Percentiles rank a stretch among this genome's conserved stretches.
phyloP scores from a whole-genome alignment of 805 yeast genomes.

The Wickerhamiella brachini region DNA sequence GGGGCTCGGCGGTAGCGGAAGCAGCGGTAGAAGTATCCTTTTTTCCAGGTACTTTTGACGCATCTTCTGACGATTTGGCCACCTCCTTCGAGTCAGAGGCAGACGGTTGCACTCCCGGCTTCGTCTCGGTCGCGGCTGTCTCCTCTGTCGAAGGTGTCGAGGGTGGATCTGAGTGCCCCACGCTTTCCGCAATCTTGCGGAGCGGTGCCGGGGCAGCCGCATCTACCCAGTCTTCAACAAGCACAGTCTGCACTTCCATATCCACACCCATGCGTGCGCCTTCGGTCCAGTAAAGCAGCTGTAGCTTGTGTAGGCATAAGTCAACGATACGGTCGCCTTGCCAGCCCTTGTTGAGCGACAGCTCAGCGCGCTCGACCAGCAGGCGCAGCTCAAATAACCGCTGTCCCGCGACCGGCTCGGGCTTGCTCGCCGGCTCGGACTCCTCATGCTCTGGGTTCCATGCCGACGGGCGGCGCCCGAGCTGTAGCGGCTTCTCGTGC shows the following conservation, averaged over 20 bases:
- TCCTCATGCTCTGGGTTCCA: no score
- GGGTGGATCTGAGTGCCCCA: conserved; percentile 17
- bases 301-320: conserved; percentile 51
- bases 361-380: conserved; percentile 45
- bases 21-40: neutral
- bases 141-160: no score
- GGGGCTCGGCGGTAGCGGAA: neutral
- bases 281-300: conserved; percentile 46
- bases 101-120: no score
- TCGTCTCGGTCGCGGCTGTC: no score
- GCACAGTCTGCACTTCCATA: conserved; percentile 48
- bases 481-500: neutral
- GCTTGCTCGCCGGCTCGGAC: neutral
- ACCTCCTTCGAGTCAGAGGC: no score
- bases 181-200: conserved; percentile 44
- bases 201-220: conserved; percentile 47
- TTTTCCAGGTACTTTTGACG: neutral
- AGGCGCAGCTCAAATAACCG: conserved; percentile 60
- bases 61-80: neutral
- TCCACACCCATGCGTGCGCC: conserved; percentile 50
- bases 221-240: conserved; percentile 64
- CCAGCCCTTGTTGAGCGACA: conserved; percentile 55
- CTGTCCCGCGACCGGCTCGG: conserved; percentile 30
- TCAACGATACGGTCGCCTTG: conserved; percentile 62
- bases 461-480: neutral